Evolutionary conservation across 495 filamentous ascomycete species (phyloP), one percentile per base, ranked within the genome.

Genomic region (Aspergillus ostianus): DNA sequence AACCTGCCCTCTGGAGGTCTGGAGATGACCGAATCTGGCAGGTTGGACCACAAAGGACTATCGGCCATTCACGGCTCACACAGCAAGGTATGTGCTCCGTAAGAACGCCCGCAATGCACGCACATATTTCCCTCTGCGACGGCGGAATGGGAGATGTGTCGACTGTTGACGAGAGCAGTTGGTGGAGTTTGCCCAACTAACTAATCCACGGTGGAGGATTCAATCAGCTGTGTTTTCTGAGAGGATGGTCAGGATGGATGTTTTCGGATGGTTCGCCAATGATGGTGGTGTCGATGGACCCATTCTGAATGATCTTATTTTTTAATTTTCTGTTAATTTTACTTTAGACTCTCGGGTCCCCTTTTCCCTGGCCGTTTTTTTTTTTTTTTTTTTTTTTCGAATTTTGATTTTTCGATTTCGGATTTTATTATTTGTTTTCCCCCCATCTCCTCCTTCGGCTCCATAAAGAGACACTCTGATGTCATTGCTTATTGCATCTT

Each of bases 381-480:
- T 55, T 49, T 26, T 47, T 41, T 41, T 47, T 13, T 49, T 47
- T 15, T 13, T 36, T 30, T 50, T 45, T 47, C 23, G 9, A n/a
- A n/a, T n/a, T n/a, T n/a, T n/a, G n/a, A n/a, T n/a, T n/a, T n/a
- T n/a, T n/a, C n/a, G n/a, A n/a, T n/a, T n/a, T n/a, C n/a, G n/a
- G n/a, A n/a, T n/a, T n/a, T n/a, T n/a, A n/a, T n/a, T 48, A 27
- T 41, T 52, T 32, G 17, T 57, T 50, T 36, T 36, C 20, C 21
- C 46, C 21, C 30, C 47, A 0, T 52, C 18, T 56, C 36, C 51
- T 55, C 44, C 23, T 57, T 51, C 53, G 19, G 49, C 20, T 41
- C 20, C 51, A 21, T 57, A 32, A 52, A 53, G 50, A 21, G 21
- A 13, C 27, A 51, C 26, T 27, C 36, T 62, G 60, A 62, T 62